Conservation (phyloP, 1,284 basidiomycete species). For the Cutaneotrichosporon cutaneum region DNA sequence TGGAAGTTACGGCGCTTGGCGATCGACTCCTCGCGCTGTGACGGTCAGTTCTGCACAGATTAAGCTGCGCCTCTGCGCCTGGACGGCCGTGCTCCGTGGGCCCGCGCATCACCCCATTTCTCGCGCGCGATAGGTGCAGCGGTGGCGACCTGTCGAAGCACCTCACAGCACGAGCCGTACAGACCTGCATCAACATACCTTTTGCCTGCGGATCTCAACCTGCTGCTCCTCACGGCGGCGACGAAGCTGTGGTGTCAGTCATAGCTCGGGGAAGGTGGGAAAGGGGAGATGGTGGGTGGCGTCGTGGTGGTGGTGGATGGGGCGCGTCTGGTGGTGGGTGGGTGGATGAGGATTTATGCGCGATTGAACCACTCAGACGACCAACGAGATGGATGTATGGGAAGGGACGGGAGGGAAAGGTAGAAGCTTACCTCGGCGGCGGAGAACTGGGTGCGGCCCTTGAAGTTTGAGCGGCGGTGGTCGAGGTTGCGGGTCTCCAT, state of each 20-base stretch:
- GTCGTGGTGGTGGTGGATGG: background rate
- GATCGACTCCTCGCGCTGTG: slow-evolving; percentile 83
- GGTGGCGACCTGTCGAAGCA: background rate
- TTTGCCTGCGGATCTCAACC: slow-evolving; percentile 94
- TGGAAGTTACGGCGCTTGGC: slow-evolving; percentile 92
- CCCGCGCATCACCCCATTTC: background rate
- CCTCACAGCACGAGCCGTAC: background rate
- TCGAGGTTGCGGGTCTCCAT: slow-evolving; percentile 49
- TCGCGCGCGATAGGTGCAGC: background rate
- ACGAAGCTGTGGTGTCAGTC: slow-evolving; percentile 59
- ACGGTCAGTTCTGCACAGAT: slow-evolving; percentile 6
- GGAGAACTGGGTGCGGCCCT: slow-evolving; percentile 54
- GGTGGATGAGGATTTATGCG: slow-evolving; percentile 11
- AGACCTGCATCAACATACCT: slow-evolving; percentile 52
- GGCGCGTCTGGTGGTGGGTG: background rate
- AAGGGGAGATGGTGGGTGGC: background rate
- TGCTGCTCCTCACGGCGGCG: slow-evolving; percentile 94
- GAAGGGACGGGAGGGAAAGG: background rate
- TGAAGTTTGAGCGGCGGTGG: slow-evolving; percentile 53
- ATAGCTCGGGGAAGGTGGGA: slow-evolving; percentile 6
- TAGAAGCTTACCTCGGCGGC: slow-evolving; percentile 47
- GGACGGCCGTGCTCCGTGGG: background rate
- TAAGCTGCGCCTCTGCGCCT: background rate
- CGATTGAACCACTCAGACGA: background rate
- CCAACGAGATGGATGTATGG: slow-evolving; percentile 1